Conservation (phyloP, 139 green algal species). For the Haematococcus sp. region DNA sequence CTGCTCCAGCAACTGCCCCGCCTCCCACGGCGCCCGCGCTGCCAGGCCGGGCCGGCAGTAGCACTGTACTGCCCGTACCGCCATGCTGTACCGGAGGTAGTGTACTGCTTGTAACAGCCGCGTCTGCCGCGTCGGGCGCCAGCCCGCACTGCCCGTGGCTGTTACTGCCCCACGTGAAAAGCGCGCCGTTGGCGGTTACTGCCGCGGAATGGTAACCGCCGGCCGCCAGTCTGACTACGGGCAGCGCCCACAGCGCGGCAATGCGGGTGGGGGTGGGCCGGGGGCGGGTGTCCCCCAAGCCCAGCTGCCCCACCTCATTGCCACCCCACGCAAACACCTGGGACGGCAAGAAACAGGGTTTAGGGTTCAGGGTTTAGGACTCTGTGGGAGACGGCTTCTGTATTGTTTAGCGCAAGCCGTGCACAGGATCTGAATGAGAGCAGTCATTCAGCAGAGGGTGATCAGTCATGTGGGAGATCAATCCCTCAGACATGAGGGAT, state of each 20-base stretch:
- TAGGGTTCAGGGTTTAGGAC: background rate
- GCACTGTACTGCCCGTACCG: too few species aligned
- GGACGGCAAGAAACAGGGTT: background rate
- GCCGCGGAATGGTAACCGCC: constrained; percentile 76
- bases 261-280: constrained; percentile 49
- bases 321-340: constrained; percentile 72
- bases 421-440: too few species aligned
- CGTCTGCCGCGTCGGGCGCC: constrained; percentile 53
- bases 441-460: too few species aligned
- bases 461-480: too few species aligned
- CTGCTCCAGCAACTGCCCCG: too few species aligned
- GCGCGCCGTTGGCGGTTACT: constrained; percentile 75
- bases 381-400: too few species aligned
- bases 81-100: too few species aligned
- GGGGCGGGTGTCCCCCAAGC: constrained; percentile 57
- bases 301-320: constrained; percentile 19
- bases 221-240: constrained; percentile 65
- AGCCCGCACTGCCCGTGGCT: constrained; percentile 82
- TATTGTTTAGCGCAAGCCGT: too few species aligned
- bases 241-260: constrained; percentile 14
- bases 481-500: too few species aligned
- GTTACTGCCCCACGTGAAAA: constrained; percentile 89
- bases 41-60: too few species aligned
- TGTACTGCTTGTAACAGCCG: background rate
- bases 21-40: too few species aligned